Conservation (phyloP, 2,329 filamentous ascomycete species). For the Lasiodiplodia citricola region DNA sequence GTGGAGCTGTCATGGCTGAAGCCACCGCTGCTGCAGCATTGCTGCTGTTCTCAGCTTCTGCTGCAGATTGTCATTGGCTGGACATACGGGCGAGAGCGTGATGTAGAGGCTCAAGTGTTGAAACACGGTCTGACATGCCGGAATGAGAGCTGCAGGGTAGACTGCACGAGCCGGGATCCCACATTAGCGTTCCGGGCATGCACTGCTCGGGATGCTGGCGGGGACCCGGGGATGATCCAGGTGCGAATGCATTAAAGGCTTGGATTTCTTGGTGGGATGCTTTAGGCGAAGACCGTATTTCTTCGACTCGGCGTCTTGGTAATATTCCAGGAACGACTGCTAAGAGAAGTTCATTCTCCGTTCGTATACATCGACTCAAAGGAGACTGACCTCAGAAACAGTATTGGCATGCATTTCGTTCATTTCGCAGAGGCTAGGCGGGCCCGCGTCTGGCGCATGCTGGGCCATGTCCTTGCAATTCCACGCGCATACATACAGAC, state of each 20-base stretch:
- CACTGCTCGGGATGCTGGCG: slow-evolving; percentile 4
- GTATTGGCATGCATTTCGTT: slow-evolving; percentile 4
- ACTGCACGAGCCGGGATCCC: background rate
- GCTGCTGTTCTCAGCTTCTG: slow-evolving; percentile 2
- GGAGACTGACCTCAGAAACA: slow-evolving; percentile 8
- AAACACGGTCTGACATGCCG: background rate
- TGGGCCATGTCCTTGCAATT: slow-evolving; percentile 14
- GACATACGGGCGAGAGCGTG: background rate
- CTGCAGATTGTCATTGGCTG: slow-evolving; percentile 1
- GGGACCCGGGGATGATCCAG: slow-evolving; percentile 11
- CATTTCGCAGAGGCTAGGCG: slow-evolving; percentile 2
- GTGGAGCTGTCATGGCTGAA: slow-evolving; percentile 1
- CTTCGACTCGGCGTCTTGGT: background rate
- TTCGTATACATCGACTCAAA: background rate
- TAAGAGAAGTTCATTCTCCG: background rate
- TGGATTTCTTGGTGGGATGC: background rate
- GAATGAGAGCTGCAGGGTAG: slow-evolving; percentile 6
- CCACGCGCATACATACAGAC: slow-evolving; percentile 2
- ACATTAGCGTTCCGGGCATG: slow-evolving; percentile 4
- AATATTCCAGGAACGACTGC: background rate
- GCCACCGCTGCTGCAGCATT: slow-evolving; percentile 12
- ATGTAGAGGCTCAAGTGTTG: slow-evolving; percentile 19
- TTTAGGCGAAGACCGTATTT: slow-evolving; percentile 1
- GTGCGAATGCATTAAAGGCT: slow-evolving; percentile 1
- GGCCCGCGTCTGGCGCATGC: background rate